phyloP scores from a whole-genome alignment of 176 grass and related monocot genomes.

The Eleusine coracana region DNA sequence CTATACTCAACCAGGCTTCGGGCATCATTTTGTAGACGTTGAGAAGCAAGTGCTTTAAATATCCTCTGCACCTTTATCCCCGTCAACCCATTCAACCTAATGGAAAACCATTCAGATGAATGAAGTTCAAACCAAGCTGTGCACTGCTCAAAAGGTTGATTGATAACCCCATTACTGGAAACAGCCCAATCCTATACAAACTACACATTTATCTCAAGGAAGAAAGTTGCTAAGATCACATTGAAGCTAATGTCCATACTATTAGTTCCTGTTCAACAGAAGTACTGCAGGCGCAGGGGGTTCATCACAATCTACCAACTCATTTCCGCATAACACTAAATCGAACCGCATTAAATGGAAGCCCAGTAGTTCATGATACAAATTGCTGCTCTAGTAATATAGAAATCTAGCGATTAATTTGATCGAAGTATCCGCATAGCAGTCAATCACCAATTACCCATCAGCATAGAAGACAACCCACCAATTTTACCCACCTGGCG shows the following conservation, averaged over 20 bases:
- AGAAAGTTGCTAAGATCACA: not conserved
- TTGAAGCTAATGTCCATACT: not conserved
- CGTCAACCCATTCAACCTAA: constrained; percentile 85
- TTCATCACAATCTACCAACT: not conserved
- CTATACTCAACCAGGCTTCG: constrained; percentile 92
- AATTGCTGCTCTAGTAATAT: not conserved
- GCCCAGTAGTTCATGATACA: not conserved
- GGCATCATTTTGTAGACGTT: constrained; percentile 61
- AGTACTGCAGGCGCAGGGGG: not conserved
- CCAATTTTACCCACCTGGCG: constrained; percentile 55
- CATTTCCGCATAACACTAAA: constrained; percentile 11
- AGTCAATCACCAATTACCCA: constrained; percentile 17
- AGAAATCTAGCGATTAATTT: not conserved
- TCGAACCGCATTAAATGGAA: not conserved
- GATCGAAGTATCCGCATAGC: not conserved
- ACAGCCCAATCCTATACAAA: not conserved
- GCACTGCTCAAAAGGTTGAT: constrained; percentile 3
- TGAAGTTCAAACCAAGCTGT: not conserved
- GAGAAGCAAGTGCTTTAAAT: constrained; percentile 73
- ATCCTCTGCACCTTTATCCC: constrained; percentile 81
- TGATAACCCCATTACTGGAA: constrained; percentile 13
- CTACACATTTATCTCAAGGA: constrained; percentile 24
- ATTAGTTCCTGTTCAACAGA: constrained; percentile 1
- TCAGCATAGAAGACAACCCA: not conserved
- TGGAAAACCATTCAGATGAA: constrained; percentile 41